A percentile compares a stretch with the other conserved stretches of the same genome.
These are phyloP conservation scores for Geotrichum cucujoidarum DNA, from an alignment of 1,139 yeast species.

Conservation along the genomic window DNA sequence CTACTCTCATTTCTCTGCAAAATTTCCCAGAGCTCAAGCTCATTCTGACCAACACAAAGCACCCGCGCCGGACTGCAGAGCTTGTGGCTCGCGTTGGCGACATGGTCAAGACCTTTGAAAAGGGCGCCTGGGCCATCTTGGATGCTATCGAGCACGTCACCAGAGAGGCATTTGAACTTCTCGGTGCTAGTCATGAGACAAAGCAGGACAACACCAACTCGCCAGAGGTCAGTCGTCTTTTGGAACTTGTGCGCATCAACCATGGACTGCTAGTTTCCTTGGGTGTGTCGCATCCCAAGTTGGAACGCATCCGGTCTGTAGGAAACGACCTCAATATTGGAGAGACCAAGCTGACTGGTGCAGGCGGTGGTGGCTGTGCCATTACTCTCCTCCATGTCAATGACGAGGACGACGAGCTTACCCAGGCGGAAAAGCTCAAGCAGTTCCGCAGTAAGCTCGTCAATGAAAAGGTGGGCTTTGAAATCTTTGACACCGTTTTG, in stretches of 20 bases:
- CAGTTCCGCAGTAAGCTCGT: conserved; percentile 36
- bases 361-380: conserved; percentile 99
- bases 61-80: conserved; percentile 81
- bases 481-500: conserved; percentile 72
- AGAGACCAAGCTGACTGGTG: conserved; percentile 91
- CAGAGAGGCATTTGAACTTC: conserved; percentile 56
- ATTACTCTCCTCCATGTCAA: conserved; percentile 68
- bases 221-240: conserved; percentile 34
- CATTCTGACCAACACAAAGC: conserved; percentile 74
- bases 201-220: conserved; percentile 35
- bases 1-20: conserved; percentile 59
- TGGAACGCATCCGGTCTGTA: conserved; percentile 64
- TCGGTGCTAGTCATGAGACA: conserved; percentile 1
- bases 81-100: conserved; percentile 73
- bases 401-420: conserved; percentile 35
- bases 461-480: conserved; percentile 50
- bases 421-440: conserved; percentile 36
- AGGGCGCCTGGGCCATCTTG: conserved; percentile 53
- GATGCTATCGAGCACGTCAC: conserved; percentile 47
- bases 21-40: conserved; percentile 72
- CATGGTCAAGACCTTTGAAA: conserved; percentile 50
- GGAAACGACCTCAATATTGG: conserved; percentile 66
- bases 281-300: conserved; percentile 88
- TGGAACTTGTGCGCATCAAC: conserved; percentile 71
- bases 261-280: conserved; percentile 82